Percentiles rank a stretch among this genome's conserved stretches.
Conservation (phyloP, 495 filamentous ascomycete genomes). For the Penicillium canariense region DNA sequence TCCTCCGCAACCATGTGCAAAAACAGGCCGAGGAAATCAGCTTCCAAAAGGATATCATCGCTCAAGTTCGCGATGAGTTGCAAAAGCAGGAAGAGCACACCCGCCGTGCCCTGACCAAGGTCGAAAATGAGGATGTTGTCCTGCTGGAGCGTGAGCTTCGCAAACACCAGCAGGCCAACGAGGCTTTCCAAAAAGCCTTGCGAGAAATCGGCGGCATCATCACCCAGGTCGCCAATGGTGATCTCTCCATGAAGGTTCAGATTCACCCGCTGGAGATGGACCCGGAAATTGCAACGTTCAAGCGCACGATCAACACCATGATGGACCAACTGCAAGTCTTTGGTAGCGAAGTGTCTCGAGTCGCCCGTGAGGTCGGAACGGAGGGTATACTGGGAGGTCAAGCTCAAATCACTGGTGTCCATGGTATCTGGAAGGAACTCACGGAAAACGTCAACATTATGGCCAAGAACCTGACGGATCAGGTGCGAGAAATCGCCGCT, state of each 20-base stretch:
- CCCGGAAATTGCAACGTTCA: slow-evolving; percentile 99
- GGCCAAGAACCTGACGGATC: slow-evolving; percentile 81
- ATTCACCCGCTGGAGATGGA: slow-evolving; percentile 98
- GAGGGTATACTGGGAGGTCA: slow-evolving; percentile 97
- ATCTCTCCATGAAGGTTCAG: slow-evolving; percentile 95
- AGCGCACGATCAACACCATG: slow-evolving; percentile 96
- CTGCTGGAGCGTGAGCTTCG: slow-evolving; percentile 83
- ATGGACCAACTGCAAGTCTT: slow-evolving; percentile 98
- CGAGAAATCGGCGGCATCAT: slow-evolving; percentile 97
- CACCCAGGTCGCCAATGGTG: slow-evolving; percentile 91
- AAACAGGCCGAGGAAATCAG: slow-evolving; percentile 77
- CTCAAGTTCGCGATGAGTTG: slow-evolving; percentile 63
- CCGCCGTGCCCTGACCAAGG: slow-evolving; percentile 51
- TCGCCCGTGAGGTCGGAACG: slow-evolving; percentile 95
- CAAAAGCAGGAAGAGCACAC: slow-evolving; percentile 62
- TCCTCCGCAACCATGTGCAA: slow-evolving; percentile 70
- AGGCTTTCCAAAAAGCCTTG: slow-evolving; percentile 96
- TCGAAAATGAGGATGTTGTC: slow-evolving; percentile 63
- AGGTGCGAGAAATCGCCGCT: slow-evolving; percentile 94
- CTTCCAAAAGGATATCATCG: slow-evolving; percentile 67
- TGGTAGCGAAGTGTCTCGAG: slow-evolving; percentile 92
- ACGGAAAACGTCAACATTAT: slow-evolving; percentile 99
- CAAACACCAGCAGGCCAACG: slow-evolving; percentile 97
- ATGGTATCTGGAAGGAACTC: slow-evolving; percentile 97
- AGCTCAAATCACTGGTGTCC: slow-evolving; percentile 88